Evolutionary conservation across 495 filamentous ascomycete species (phyloP).

Genomic region (Penicillium pancosmium): DNA sequence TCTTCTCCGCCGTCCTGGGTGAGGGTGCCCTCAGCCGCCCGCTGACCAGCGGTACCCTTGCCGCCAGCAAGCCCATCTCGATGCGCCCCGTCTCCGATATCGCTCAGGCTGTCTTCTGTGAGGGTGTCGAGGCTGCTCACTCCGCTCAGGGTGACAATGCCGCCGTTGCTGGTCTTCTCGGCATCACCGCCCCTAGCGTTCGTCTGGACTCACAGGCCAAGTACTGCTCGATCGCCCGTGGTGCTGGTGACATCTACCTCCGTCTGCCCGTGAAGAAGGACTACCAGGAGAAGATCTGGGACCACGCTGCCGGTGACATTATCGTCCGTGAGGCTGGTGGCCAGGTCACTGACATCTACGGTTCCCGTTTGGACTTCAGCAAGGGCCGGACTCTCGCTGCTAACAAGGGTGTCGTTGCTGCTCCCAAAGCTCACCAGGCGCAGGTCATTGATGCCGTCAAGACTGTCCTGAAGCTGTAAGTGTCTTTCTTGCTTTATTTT

Average conservation of each 20-base stretch:
- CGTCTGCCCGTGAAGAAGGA: constrained; percentile 78
- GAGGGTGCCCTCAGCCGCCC: constrained; percentile 78
- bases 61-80: constrained; percentile 62
- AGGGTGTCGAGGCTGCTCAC: constrained; percentile 91
- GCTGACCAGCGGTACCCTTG: constrained; percentile 60
- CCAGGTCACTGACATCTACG: constrained; percentile 82
- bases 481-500: constrained; percentile 2
- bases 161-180: constrained; percentile 78
- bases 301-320: constrained; percentile 95
- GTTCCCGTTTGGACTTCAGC: constrained; percentile 80
- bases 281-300: constrained; percentile 99
- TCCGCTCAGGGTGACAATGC: constrained; percentile 85
- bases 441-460: constrained; percentile 82
- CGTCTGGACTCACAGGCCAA: constrained; percentile 98
- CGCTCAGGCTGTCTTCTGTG: constrained; percentile 83
- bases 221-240: constrained; percentile 93
- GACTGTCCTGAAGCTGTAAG: constrained; percentile 67
- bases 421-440: constrained; percentile 71
- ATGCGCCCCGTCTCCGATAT: constrained; percentile 80
- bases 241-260: constrained; percentile 93
- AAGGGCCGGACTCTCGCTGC: constrained; percentile 80
- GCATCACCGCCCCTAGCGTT: constrained; percentile 83
- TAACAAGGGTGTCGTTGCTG: constrained; percentile 94
- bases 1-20: constrained; percentile 79
- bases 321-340: constrained; percentile 95